Percentiles rank a stretch among this genome's conserved stretches.
Evolutionary conservation across 495 filamentous ascomycete genomes (phyloP).

Genomic region (Choiromyces venosus): DNA sequence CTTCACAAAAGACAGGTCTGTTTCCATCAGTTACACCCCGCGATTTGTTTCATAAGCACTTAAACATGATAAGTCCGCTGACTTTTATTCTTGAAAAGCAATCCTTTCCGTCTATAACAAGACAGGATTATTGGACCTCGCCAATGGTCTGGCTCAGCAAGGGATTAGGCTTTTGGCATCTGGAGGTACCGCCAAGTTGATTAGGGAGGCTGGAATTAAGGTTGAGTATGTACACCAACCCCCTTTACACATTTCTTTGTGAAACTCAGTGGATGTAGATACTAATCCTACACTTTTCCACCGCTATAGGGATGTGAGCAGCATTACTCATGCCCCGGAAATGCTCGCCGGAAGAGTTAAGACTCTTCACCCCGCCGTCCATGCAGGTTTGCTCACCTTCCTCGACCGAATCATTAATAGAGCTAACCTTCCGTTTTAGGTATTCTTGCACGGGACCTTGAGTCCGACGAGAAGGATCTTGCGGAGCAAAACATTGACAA

Average conservation of each 20-base stretch:
- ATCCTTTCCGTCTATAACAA: slow-evolving; percentile 99
- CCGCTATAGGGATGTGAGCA: slow-evolving; percentile 73
- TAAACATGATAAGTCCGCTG: background rate
- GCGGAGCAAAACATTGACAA: slow-evolving; percentile 95
- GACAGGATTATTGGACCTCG: slow-evolving; percentile 90
- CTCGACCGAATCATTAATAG: background rate
- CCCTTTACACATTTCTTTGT: background rate
- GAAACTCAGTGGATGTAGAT: background rate
- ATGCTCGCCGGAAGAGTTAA: slow-evolving; percentile 96
- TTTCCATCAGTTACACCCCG: slow-evolving; percentile 8
- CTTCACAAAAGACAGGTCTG: slow-evolving; percentile 24
- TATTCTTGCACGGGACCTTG: slow-evolving; percentile 88
- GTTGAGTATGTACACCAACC: slow-evolving; percentile 65
- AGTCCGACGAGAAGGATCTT: slow-evolving; percentile 90
- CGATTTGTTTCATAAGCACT: background rate
- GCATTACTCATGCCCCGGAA: slow-evolving; percentile 96
- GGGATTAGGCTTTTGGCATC: slow-evolving; percentile 90
- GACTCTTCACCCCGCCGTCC: slow-evolving; percentile 92
- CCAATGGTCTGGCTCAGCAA: slow-evolving; percentile 84
- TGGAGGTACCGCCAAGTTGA: slow-evolving; percentile 88
- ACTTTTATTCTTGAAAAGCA: slow-evolving; percentile 50
- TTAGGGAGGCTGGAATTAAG: slow-evolving; percentile 86
- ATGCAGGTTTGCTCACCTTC: slow-evolving; percentile 52
- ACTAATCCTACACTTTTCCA: slow-evolving; percentile 4
- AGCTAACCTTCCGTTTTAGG: slow-evolving; percentile 42